Base-by-base conservation (phyloP, 129 eudicot genomes). In the Flaveria linearis region DNA sequence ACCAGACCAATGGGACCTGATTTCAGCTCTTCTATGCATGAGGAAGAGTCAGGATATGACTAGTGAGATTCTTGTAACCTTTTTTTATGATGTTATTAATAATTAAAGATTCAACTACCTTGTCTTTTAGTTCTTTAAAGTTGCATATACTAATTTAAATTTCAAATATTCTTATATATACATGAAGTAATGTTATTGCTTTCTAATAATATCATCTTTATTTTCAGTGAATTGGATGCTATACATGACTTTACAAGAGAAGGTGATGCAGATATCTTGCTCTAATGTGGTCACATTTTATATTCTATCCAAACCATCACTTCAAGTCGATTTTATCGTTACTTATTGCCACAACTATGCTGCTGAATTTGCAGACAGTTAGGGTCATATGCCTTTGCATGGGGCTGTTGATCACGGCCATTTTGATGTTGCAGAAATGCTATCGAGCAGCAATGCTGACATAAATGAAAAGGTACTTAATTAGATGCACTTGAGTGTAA, bases 391-490 rank as follows among this genome's bases (percentile, higher is more conserved):
- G 20, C 86, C 97, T 50, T 81, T 90, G 82, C 98, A 86, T 83
- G 85, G 96, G 97, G 93, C 96, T 78, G 98, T 90, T 14, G 96
- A 88, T 77, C 85, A 91, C 70, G 97, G 89, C 67, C 97, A 93
- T 84, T 69, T 81, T 55, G 86, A 78, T 72, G 76, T 81, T 52
- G 65, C 86, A 13, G 87, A 81, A 67, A 58, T 87, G 82, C 88
- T 88, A 53, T 73, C 81, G 69, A 84, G 75, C 79, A 85, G 39
- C 7, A 33, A 33, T 33, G 39, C 39, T 33, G 7, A 33, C 39
- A 82, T 87, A 7, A 87, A 93, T 77, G 80, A 81, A 4, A 83
- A 90, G 98, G 97, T 90, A 82, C 23, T 62, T 46, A n/a, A 9
- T 36, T 62, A 62, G 43, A 26, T 68, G 28, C 9, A 78, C 17